Evolutionary conservation across 1,284 basidiomycete genomes (phyloP).

Genomic region (Meira miltonrushii): DNA sequence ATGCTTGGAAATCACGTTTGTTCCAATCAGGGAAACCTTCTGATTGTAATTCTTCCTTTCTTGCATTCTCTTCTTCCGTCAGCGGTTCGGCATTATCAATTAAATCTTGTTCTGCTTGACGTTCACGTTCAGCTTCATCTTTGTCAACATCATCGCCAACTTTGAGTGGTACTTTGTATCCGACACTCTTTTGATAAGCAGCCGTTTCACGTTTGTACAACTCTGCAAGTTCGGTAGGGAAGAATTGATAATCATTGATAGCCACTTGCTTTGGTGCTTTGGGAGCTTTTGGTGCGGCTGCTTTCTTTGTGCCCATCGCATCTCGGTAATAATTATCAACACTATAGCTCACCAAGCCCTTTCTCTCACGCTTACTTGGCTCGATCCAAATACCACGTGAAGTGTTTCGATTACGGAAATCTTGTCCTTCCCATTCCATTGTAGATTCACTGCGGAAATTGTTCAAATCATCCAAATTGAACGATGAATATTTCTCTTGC

Average conservation of each 20-base stretch:
- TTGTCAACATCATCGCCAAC: constrained; percentile 49
- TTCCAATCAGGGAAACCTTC: constrained; percentile 55
- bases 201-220: constrained; percentile 75
- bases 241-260: constrained; percentile 97
- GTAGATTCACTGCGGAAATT: constrained; percentile 88
- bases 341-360: constrained; percentile 74
- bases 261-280: constrained; percentile 83
- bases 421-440: constrained; percentile 88
- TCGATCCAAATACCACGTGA: constrained; percentile 67
- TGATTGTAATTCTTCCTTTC: constrained; percentile 59
- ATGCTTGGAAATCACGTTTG: constrained; percentile 85
- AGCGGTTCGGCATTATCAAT: constrained; percentile 60
- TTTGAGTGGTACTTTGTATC: constrained; percentile 67
- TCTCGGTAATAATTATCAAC: constrained; percentile 76
- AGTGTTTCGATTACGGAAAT: constrained; percentile 65
- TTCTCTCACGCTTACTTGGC: constrained; percentile 89
- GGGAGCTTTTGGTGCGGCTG: constrained; percentile 75
- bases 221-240: constrained; percentile 72
- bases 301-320: constrained; percentile 65
- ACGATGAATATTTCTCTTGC: constrained; percentile 83
- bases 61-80: constrained; percentile 69
- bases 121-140: constrained; percentile 55
- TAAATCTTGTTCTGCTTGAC: constrained; percentile 70
- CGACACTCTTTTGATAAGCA: constrained; percentile 61
- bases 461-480: constrained; percentile 90